phyloP scores from a whole-genome alignment of 495 filamentous ascomycete species.

The Aspergillus affinis region DNA sequence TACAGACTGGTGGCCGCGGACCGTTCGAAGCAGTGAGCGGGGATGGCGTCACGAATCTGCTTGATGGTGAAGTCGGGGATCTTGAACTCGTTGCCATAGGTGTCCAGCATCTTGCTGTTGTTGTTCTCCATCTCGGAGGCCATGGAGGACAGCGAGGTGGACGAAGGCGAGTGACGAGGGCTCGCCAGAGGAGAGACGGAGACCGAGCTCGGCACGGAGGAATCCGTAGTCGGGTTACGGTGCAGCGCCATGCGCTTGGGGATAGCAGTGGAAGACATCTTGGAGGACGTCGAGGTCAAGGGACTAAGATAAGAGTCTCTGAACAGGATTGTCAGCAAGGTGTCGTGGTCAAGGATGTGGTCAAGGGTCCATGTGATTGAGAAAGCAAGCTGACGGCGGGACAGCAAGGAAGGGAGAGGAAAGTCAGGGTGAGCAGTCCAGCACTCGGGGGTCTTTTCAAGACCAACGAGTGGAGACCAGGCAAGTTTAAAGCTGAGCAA shows the following conservation, averaged over 20 bases:
- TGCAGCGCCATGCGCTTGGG: constrained; percentile 54
- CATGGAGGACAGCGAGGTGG: constrained; percentile 88
- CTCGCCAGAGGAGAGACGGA: constrained; percentile 66
- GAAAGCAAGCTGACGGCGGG: not conserved
- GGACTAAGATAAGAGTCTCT: not conserved
- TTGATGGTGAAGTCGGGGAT: constrained; percentile 72
- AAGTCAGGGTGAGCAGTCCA: too few species aligned
- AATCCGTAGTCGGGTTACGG: constrained; percentile 51
- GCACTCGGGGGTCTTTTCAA: not conserved
- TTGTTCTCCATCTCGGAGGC: constrained; percentile 53
- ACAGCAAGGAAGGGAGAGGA: too few species aligned
- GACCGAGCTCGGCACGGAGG: constrained; percentile 62
- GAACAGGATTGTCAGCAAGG: not conserved
- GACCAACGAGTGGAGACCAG: not conserved
- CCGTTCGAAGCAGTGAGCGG: constrained; percentile 64
- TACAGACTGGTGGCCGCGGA: constrained; percentile 57
- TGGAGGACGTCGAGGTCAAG: constrained; percentile 4
- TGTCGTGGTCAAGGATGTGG: not conserved
- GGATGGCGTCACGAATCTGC: constrained; percentile 63
- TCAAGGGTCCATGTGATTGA: not conserved
- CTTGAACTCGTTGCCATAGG: constrained; percentile 68
- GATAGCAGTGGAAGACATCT: constrained; percentile 60
- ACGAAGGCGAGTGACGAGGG: constrained; percentile 75
- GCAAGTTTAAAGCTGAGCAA: not conserved
- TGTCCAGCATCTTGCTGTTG: constrained; percentile 60